Conservation (phyloP, 148 eudicot genomes). For the Diospyros lotus region DNA sequence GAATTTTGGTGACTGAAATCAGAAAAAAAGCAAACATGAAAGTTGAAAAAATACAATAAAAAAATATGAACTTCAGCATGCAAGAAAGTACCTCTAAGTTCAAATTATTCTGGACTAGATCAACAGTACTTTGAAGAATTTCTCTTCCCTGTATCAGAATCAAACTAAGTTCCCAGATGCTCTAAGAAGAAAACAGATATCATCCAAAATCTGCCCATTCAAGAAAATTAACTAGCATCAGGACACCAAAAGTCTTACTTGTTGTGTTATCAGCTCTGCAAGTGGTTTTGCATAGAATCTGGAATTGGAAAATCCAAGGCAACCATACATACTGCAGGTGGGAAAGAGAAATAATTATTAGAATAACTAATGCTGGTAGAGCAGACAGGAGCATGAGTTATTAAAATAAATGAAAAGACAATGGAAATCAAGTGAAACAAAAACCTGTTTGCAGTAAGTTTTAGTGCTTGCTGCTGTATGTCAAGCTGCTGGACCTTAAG, state of each 20-base stretch:
- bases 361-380: constrained; percentile 3
- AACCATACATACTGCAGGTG: constrained; percentile 92
- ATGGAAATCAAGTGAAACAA: constrained; percentile 7
- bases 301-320: constrained; percentile 93
- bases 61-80: neutral
- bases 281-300: constrained; percentile 98
- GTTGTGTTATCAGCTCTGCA: constrained; percentile 87
- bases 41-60: neutral
- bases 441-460: constrained; percentile 97
- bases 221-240: constrained; percentile 1
- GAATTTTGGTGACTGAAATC: constrained; percentile 1
- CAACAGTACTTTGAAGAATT: constrained; percentile 92
- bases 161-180: neutral
- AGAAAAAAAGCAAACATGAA: constrained; percentile 6
- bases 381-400: constrained; percentile 4
- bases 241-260: constrained; percentile 33
- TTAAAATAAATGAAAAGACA: neutral
- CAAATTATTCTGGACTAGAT: constrained; percentile 78
- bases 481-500: constrained; percentile 79
- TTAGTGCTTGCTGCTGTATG: constrained; percentile 96
- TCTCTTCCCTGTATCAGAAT: constrained; percentile 77
- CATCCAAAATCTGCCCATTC: constrained; percentile 8
- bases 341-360: constrained; percentile 7
- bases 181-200: neutral
- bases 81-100: constrained; percentile 71